Evolutionary conservation across 257 asterid species (phyloP).

Genomic region (Nicotiana paniculata): DNA sequence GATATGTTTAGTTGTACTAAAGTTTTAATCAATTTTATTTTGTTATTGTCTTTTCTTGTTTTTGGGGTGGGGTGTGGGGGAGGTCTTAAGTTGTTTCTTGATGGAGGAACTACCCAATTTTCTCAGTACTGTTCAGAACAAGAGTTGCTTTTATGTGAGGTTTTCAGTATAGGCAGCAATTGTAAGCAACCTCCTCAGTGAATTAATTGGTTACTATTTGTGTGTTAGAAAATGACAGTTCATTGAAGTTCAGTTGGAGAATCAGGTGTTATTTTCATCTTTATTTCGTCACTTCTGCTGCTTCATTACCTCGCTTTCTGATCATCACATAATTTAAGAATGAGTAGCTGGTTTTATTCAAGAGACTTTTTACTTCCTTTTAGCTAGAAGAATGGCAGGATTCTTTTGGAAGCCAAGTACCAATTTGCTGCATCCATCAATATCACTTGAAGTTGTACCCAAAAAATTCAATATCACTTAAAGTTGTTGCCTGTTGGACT

Average conservation of each 20-base stretch:
- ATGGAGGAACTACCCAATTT: not conserved
- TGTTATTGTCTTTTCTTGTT: too few species aligned
- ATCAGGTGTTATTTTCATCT: conserved; percentile 18
- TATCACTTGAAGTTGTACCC: conserved; percentile 36
- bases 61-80: too few species aligned
- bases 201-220: conserved; percentile 7
- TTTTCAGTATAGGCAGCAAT: not conserved
- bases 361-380: not conserved
- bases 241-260: conserved; percentile 25
- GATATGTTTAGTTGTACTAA: not conserved
- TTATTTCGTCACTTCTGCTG: not conserved
- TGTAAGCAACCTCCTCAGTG: not conserved
- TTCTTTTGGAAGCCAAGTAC: not conserved
- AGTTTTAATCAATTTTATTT: not conserved
- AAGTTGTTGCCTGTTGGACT: conserved; percentile 3
- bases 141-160: not conserved
- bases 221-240: conserved; percentile 20
- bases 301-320: not conserved
- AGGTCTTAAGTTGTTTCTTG: not conserved
- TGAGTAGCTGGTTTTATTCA: not conserved
- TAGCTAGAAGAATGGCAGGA: not conserved
- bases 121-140: not conserved
- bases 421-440: conserved; percentile 12
- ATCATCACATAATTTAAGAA: conserved; percentile 8
- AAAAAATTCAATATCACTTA: conserved; percentile 37